Base-by-base conservation (phyloP, 495 filamentous ascomycete species). In the Neurospora sp. region DNA sequence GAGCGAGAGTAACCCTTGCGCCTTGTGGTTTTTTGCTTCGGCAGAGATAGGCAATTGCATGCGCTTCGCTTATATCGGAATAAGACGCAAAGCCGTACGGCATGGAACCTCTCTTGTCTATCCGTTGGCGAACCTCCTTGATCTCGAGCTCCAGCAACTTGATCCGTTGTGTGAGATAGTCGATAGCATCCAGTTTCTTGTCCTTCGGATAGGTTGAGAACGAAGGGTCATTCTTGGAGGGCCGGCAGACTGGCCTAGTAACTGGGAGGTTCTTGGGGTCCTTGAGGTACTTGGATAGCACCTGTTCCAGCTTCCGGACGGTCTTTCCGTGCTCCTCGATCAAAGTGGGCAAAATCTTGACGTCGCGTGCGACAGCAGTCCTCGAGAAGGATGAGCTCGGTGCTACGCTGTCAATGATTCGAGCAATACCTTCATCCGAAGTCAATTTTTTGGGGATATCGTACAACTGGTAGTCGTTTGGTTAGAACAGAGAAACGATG, bases 21-120 rank as follows among this genome's bases (percentile, higher is more conserved):
- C 94, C 94, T 69, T 92, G 87, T 5, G 92, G 92, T 74, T 92
- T 90, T 82, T 94, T 96, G 27, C 90, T 92, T 71, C 90, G 90
- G 37, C 92, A 86, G 12, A 89, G 88, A 83, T 92, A 95, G 14
- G 95, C 96, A 74, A 97, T 92, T 9, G 89, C 89, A 79, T 99
- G 96, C 3, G 96, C 94, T 66, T 95, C 92, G 42, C 90, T 87
- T 70, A 98, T 97, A 70, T 88, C 90, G 39, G 94, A 90, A 83
- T 94, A 98, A 74, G 93, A 97, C 10, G 96, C 94, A 81, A 99
- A 99, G 1, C 96, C 96, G 81, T 93, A 99, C 1, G 92, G 88
- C 88, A 96, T 92, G 39, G 94, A 89, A 77, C 94, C 92, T 40
- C 94, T 89, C 78, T 90, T 92, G 80, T 98, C 95, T 42, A 98